Conservation (phyloP, 768 basidiomycete species). For the Leccinellum rugosiceps region DNA sequence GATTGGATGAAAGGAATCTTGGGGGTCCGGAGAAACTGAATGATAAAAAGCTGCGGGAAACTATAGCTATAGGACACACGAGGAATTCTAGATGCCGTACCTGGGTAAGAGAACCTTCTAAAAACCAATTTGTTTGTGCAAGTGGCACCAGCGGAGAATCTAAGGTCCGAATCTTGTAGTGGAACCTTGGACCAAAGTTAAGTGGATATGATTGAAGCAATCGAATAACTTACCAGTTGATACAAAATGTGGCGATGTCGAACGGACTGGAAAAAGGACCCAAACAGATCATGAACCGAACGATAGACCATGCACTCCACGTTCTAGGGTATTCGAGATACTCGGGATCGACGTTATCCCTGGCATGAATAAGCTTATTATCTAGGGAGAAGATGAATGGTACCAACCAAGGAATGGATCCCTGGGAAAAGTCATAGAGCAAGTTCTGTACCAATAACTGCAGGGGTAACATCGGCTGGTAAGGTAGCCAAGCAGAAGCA, state of each 20-base stretch:
- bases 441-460: conserved; percentile 33
- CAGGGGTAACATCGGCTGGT: conserved; percentile 35
- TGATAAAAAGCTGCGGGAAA: conserved; percentile 27
- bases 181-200: conserved; percentile 22
- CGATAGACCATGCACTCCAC: conserved; percentile 34
- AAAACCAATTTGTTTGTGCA: conserved; percentile 37
- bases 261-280: conserved; percentile 37
- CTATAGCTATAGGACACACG: not conserved
- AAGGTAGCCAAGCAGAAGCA: conserved; percentile 37
- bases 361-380: conserved; percentile 9
- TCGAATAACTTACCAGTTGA: conserved; percentile 29
- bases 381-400: not conserved
- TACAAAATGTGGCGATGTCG: conserved; percentile 29
- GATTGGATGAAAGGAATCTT: conserved; percentile 33
- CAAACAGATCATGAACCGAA: conserved; percentile 35
- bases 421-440: conserved; percentile 37
- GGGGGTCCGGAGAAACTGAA: conserved; percentile 31
- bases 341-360: conserved; percentile 39
- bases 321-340: conserved; percentile 31
- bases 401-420: conserved; percentile 34
- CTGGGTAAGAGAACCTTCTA: conserved; percentile 36
- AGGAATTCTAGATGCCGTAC: conserved; percentile 12
- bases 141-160: conserved; percentile 29
- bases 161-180: conserved; percentile 27
- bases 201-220: not conserved